A percentile compares a stretch with the other conserved stretches of the same genome.
These are phyloP conservation scores for Curvularia spicifera DNA, from an alignment of 2,329 filamentous ascomycete genomes.

Conservation along the genomic window DNA sequence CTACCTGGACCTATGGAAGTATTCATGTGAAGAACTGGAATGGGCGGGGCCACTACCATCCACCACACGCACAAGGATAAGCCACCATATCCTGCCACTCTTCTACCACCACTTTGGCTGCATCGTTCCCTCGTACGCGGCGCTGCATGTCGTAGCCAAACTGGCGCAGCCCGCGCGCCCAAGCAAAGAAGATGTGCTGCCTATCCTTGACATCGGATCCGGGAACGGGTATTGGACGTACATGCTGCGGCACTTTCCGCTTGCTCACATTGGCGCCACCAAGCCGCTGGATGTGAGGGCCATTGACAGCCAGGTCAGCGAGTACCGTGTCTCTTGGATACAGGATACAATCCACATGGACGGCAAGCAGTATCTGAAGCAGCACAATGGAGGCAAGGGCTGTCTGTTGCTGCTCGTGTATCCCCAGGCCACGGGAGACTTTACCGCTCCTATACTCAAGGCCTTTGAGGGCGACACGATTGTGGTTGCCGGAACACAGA, in stretches of 20 bases:
- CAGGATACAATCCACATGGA: conserved; percentile 68
- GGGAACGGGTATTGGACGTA: conserved; percentile 80
- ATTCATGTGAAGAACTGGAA: conserved; percentile 68
- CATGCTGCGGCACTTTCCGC: conserved; percentile 72
- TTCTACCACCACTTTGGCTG: conserved; percentile 83
- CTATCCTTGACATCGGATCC: conserved; percentile 70
- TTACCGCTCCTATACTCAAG: conserved; percentile 67
- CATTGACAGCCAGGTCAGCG: conserved; percentile 71
- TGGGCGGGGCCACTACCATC: conserved; percentile 67
- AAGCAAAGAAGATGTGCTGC: conserved; percentile 48
- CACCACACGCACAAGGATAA: conserved; percentile 60
- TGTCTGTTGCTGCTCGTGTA: conserved; percentile 74
- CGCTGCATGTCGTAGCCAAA: conserved; percentile 65
- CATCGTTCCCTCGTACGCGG: conserved; percentile 71
- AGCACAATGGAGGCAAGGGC: conserved; percentile 55
- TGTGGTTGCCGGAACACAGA: conserved; percentile 77
- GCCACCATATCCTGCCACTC: conserved; percentile 73
- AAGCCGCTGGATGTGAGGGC: conserved; percentile 64
- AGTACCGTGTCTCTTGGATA: conserved; percentile 74
- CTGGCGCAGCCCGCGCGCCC: conserved; percentile 52
- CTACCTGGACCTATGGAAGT: conserved; percentile 71
- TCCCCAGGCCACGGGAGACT: conserved; percentile 70
- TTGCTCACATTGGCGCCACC: conserved; percentile 61
- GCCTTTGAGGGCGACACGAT: conserved; percentile 69
- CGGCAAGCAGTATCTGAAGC: conserved; percentile 64